Base-by-base conservation (phyloP, 2,329 filamentous ascomycete species). In the Aspergillus latus region DNA sequence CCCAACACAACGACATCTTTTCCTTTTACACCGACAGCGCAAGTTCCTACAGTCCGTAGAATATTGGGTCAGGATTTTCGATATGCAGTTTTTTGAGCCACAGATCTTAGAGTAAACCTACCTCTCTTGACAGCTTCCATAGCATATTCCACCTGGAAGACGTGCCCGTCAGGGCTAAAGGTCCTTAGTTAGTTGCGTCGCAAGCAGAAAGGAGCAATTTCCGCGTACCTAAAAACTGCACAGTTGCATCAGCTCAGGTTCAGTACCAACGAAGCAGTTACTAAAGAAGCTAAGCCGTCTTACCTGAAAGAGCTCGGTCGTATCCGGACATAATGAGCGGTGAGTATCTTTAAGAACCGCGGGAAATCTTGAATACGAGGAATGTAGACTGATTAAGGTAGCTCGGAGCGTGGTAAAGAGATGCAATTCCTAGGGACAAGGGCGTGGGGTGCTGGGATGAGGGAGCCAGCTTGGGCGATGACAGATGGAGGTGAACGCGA, bases 81-180 rank as follows among this genome's bases (percentile, higher is more conserved):
- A 15, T 10, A 5, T 49, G 36, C 42, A 57, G 57, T 64, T 59
- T 60, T 47, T 56, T 43, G 34, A 52, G 21, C 21, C 2, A 21
- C 39, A 48, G 52, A 36, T 26, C 16, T 15, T n/a, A 39, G 29
- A 56, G 48, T 58, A 60, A 42, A 52, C 62, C 54, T 80, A 94
- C 93, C 94, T 91, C 94, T 82, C 84, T 99, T 99, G 66, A 99
- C 94, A 66, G 94, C 94, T 80, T 99, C 94, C 66, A 96, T 89
- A 55, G 94, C 94, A 84, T 99, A 99, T 84, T 99, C 94, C 71
- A 99, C 94, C 79, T 99, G 94, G 81, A 99, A 99, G 70, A 99
- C 94, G 82, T 99, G 94, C 78, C 94, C 94, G 80, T 99, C 94
- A 71, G 94, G 94, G 85, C 93, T 97, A 72, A 48, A 56, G 11